Evolutionary conservation across 805 yeast genomes (phyloP).

Genomic region (Saccharomycopsis capsularis): DNA sequence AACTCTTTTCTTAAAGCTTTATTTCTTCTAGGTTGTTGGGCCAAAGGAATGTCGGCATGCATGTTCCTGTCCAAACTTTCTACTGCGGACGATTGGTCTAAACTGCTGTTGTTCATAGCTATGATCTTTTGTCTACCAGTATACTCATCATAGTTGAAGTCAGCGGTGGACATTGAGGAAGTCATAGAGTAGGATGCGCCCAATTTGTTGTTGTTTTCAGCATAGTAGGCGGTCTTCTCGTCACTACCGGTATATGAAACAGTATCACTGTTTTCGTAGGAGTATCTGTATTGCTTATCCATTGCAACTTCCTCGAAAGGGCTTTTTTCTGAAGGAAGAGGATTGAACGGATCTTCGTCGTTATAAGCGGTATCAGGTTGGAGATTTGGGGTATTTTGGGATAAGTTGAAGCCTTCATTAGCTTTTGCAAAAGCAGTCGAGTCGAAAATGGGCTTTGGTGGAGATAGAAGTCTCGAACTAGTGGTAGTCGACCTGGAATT

Average conservation of each 20-base stretch:
- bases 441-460: slow-evolving; percentile 61
- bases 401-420: slow-evolving; percentile 22
- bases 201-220: slow-evolving; percentile 4
- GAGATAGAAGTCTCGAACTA: slow-evolving; percentile 44
- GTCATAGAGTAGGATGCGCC: slow-evolving; percentile 21
- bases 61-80: slow-evolving; percentile 41
- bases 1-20: slow-evolving; percentile 67
- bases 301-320: slow-evolving; percentile 17
- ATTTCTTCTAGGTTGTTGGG: slow-evolving; percentile 50
- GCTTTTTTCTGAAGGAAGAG: background rate
- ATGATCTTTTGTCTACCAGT: slow-evolving; percentile 22
- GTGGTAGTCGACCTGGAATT: slow-evolving; percentile 25
- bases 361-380: slow-evolving; percentile 23
- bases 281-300: slow-evolving; percentile 3
- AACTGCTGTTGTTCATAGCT: slow-evolving; percentile 17
- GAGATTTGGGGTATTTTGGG: slow-evolving; percentile 20
- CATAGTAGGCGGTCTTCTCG: slow-evolving; percentile 4
- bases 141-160: slow-evolving; percentile 31
- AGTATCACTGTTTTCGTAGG: slow-evolving; percentile 17
- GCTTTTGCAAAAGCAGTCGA: slow-evolving; percentile 61
- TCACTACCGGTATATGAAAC: slow-evolving; percentile 14
- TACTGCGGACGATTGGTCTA: slow-evolving; percentile 24
- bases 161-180: slow-evolving; percentile 29
- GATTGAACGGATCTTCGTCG: slow-evolving; percentile 28
- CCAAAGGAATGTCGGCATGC: slow-evolving; percentile 34